A percentile compares a stretch with the other conserved stretches of the same genome.
Conservation (phyloP, 257 asterid species). For the Solanum arcanum region DNA sequence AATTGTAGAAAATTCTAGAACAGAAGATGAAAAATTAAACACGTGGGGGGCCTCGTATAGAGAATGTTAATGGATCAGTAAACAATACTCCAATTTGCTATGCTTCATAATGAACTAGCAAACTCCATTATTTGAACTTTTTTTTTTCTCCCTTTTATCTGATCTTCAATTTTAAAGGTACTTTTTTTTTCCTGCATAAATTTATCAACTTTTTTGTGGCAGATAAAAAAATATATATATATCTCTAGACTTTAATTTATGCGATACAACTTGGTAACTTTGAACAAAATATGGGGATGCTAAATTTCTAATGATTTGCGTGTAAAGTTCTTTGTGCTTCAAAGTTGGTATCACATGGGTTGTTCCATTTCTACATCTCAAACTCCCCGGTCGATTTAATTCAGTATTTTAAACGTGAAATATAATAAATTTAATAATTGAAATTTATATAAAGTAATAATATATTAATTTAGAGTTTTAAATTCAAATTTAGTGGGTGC, state of each 20-base stretch:
- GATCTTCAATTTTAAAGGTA: conserved; percentile 1
- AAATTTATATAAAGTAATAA: neutral
- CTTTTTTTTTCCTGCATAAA: conserved; percentile 8
- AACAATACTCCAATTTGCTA: neutral
- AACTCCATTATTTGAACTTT: neutral
- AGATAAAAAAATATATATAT: neutral
- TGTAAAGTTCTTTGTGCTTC: neutral
- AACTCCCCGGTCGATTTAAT: neutral
- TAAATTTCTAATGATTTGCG: conserved; percentile 30
- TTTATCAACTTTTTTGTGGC: conserved; percentile 1
- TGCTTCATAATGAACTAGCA: neutral
- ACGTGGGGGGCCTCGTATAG: neutral
- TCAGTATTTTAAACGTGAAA: neutral
- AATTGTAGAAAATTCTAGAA: neutral
- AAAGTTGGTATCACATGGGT: conserved; percentile 50
- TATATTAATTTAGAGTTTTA: too few species aligned
- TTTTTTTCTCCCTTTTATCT: neutral
- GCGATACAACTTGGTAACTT: conserved; percentile 20
- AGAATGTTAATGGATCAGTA: neutral
- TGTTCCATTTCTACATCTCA: conserved; percentile 13
- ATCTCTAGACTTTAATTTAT: neutral
- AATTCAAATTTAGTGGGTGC: too few species aligned
- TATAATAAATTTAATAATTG: neutral
- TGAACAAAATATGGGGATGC: conserved; percentile 12
- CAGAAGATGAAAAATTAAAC: neutral